Evolutionary conservation across 805 yeast genomes (phyloP).

Genomic region (Teunomyces stri): DNA sequence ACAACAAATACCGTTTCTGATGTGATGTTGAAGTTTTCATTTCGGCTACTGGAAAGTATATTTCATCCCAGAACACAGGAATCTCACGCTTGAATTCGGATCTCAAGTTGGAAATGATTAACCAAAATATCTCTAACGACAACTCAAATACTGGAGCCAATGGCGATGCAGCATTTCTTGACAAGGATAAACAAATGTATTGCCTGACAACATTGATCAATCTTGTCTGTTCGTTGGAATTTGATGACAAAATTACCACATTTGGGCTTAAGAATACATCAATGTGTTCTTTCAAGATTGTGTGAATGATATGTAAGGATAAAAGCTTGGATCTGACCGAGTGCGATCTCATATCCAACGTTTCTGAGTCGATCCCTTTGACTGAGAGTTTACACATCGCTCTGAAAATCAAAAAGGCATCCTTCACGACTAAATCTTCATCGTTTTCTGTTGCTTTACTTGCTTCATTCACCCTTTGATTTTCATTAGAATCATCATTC

Average conservation of each 20-base stretch:
- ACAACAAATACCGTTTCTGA: slow-evolving; percentile 84
- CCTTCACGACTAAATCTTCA: slow-evolving; percentile 73
- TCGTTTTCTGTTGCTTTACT: slow-evolving; percentile 48
- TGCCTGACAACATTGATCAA: slow-evolving; percentile 81
- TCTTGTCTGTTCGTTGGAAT: slow-evolving; percentile 51
- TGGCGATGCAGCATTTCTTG: slow-evolving; percentile 91
- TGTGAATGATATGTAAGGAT: slow-evolving; percentile 83
- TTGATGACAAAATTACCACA: slow-evolving; percentile 50
- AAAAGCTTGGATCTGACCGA: slow-evolving; percentile 88
- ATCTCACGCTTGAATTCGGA: slow-evolving; percentile 88
- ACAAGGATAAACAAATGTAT: slow-evolving; percentile 75
- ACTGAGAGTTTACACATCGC: slow-evolving; percentile 93
- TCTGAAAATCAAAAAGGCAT: slow-evolving; percentile 88
- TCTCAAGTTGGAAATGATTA: slow-evolving; percentile 77
- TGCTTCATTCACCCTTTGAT: slow-evolving; percentile 49
- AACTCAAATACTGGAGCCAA: slow-evolving; percentile 90
- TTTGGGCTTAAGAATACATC: slow-evolving; percentile 68
- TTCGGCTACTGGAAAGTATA: slow-evolving; percentile 91
- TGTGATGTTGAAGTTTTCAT: slow-evolving; percentile 88
- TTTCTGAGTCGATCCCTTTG: slow-evolving; percentile 74
- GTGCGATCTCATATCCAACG: slow-evolving; percentile 84
- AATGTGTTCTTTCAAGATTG: slow-evolving; percentile 80
- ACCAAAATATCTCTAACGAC: slow-evolving; percentile 90
- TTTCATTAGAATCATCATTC: slow-evolving; percentile 49
- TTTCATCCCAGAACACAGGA: slow-evolving; percentile 89